These are phyloP conservation scores for Artemisia tridentata DNA, from an alignment of 129 eudicot species.

Conservation along the genomic window DNA sequence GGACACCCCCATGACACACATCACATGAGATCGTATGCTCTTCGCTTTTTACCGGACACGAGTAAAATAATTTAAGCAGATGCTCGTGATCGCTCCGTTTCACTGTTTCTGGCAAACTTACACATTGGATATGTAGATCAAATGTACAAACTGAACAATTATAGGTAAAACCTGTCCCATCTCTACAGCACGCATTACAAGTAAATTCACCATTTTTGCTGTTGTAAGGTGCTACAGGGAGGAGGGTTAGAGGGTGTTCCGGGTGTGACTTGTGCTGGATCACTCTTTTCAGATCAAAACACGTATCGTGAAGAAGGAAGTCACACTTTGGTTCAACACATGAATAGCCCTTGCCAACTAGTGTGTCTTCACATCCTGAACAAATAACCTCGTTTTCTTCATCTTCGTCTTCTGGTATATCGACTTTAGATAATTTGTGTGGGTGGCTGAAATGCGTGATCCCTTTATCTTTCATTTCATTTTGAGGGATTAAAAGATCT, in stretches of 20 bases:
- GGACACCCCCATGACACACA: conserved; percentile 48
- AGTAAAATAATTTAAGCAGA: conserved; percentile 39
- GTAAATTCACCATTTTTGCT: conserved; percentile 35
- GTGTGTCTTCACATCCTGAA: conserved; percentile 41
- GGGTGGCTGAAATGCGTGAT: conserved; percentile 65
- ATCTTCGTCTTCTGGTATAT: conserved; percentile 21
- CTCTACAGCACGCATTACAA: conserved; percentile 58
- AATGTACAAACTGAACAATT: conserved; percentile 50
- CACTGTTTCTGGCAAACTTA: conserved; percentile 46
- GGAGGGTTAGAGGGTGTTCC: conserved; percentile 49
- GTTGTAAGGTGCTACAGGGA: conserved; percentile 45
- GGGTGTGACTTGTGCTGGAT: conserved; percentile 65
- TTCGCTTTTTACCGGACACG: conserved; percentile 34
- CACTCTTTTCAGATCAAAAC: conserved; percentile 30
- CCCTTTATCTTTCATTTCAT: not conserved
- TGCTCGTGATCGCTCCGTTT: conserved; percentile 54
- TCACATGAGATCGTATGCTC: conserved; percentile 36
- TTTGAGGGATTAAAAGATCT: conserved; percentile 10
- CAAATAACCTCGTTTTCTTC: conserved; percentile 35
- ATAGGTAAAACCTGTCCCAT: conserved; percentile 52
- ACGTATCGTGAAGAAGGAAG: conserved; percentile 40
- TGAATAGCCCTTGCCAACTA: conserved; percentile 30
- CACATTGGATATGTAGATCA: conserved; percentile 66
- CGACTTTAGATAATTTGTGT: conserved; percentile 27
- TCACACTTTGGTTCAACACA: conserved; percentile 36